Conservation (phyloP, 768 basidiomycete genomes). For the Termitomyces sp. region DNA sequence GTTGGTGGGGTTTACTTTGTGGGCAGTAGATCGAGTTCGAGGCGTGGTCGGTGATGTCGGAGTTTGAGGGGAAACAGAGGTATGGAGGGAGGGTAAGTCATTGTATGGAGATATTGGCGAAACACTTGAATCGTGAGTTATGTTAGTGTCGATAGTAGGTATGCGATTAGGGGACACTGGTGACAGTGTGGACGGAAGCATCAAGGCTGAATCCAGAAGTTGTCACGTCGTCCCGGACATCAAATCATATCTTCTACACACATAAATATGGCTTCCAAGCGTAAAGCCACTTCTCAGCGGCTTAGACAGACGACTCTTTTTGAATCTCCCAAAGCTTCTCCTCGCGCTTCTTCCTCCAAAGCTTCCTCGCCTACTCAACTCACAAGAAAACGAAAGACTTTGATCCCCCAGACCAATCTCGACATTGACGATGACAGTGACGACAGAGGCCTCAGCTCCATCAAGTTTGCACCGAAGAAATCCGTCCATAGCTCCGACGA, state of each 20-base stretch:
- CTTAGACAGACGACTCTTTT: slow-evolving; percentile 44
- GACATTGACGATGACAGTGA: slow-evolving; percentile 14
- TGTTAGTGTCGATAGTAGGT: slow-evolving; percentile 8
- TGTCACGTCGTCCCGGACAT: too few relatives aligned
- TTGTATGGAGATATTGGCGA: slow-evolving; percentile 5
- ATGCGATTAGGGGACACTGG: slow-evolving; percentile 6
- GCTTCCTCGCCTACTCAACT: background rate
- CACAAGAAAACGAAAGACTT: slow-evolving; percentile 10
- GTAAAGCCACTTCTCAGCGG: slow-evolving; percentile 19
- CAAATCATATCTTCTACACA: too few relatives aligned
- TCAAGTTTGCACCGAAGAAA: slow-evolving; percentile 43
- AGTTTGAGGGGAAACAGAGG: slow-evolving; percentile 22
- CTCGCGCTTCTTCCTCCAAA: slow-evolving; percentile 12
- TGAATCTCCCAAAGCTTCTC: slow-evolving; percentile 27
- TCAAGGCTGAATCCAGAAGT: too few relatives aligned
- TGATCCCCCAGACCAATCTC: slow-evolving; percentile 1
- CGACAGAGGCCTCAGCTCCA: slow-evolving; percentile 38
- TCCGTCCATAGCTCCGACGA: background rate
- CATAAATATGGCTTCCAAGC: slow-evolving; percentile 15
- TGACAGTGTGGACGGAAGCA: slow-evolving; percentile 7
- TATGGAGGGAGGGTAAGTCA: slow-evolving; percentile 21
- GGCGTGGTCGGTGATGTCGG: slow-evolving; percentile 19
- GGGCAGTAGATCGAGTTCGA: slow-evolving; percentile 10
- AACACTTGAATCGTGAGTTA: slow-evolving; percentile 5
- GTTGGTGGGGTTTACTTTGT: slow-evolving; percentile 23